These are phyloP conservation scores for Hypomontagnella monticulosa DNA, from an alignment of 495 filamentous ascomycete species.

Conservation along the genomic window DNA sequence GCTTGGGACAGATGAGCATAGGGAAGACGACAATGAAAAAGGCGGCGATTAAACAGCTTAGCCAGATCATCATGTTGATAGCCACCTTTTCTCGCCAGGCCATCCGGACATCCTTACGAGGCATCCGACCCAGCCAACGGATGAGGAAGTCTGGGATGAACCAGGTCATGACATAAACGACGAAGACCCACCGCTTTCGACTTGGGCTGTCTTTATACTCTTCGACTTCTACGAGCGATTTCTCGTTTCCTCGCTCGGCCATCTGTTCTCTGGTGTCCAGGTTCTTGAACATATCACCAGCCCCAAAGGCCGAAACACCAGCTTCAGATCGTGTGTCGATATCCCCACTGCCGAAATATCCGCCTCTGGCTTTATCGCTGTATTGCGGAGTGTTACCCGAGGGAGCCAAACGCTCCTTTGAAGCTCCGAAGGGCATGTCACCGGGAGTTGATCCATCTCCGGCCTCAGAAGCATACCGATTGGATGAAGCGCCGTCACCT, in stretches of 20 bases:
- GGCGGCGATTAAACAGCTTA: constrained; percentile 76
- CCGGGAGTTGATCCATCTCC: constrained; percentile 52
- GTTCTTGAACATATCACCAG: constrained; percentile 97
- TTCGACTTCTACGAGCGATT: constrained; percentile 89
- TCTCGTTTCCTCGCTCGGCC: constrained; percentile 93
- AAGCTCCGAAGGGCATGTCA: constrained; percentile 64
- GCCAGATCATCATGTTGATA: constrained; percentile 98
- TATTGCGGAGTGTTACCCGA: constrained; percentile 68
- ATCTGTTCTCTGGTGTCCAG: constrained; percentile 93
- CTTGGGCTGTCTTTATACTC: constrained; percentile 78
- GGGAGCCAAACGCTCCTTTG: constrained; percentile 73
- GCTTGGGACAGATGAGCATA: constrained; percentile 86
- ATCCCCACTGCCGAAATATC: constrained; percentile 85
- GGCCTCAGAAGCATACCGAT: constrained; percentile 61
- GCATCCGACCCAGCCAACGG: constrained; percentile 81
- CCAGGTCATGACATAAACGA: constrained; percentile 89
- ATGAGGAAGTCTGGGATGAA: constrained; percentile 88
- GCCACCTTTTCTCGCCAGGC: constrained; percentile 98
- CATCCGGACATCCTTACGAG: constrained; percentile 88
- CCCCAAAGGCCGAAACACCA: constrained; percentile 85
- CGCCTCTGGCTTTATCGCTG: constrained; percentile 76
- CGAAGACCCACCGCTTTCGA: constrained; percentile 88
- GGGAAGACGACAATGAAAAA: constrained; percentile 95
- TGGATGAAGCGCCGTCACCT: constrained; percentile 68
- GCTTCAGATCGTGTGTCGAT: constrained; percentile 89